Conservation (phyloP, 2,329 filamentous ascomycete species). For the Grosmannia serpens region DNA sequence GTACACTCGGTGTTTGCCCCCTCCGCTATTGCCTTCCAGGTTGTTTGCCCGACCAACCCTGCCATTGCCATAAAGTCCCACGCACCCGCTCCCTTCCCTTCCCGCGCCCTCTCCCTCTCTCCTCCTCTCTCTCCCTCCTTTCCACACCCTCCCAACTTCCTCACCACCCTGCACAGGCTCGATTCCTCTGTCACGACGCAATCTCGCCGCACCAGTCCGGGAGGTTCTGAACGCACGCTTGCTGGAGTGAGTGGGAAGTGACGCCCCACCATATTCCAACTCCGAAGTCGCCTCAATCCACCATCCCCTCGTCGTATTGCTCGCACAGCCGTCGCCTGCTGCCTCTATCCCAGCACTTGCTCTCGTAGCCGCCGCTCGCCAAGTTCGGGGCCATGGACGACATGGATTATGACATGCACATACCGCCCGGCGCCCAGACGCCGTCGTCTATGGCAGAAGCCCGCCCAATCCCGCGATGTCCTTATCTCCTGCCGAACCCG, state of each 20-base stretch:
- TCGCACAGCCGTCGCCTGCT: background rate
- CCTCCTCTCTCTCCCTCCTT: background rate
- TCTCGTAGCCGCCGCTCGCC: background rate
- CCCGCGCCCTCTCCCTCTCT: background rate
- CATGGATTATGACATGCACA: constrained; percentile 22
- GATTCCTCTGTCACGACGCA: background rate
- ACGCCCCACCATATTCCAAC: background rate
- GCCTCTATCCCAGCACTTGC: background rate
- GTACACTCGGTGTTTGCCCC: background rate
- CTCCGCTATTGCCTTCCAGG: background rate
- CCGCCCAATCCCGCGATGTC: background rate
- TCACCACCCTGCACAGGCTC: background rate
- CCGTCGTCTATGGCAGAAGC: background rate
- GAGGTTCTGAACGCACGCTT: background rate
- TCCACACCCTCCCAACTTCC: background rate
- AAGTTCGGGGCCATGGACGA: constrained; percentile 16
- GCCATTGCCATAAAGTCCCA: background rate
- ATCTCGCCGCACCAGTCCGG: background rate
- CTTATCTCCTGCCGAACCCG: constrained; percentile 1
- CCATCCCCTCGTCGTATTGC: background rate
- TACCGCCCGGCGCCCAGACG: constrained; percentile 5
- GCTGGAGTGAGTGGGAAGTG: background rate
- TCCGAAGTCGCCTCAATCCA: background rate
- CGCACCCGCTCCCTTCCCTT: background rate
- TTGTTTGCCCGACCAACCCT: constrained; percentile 1